Evolutionary conservation across 148 eudicot genomes (phyloP), one percentile per base, ranked within the genome.

Genomic region (Nepenthes mirabilis): DNA sequence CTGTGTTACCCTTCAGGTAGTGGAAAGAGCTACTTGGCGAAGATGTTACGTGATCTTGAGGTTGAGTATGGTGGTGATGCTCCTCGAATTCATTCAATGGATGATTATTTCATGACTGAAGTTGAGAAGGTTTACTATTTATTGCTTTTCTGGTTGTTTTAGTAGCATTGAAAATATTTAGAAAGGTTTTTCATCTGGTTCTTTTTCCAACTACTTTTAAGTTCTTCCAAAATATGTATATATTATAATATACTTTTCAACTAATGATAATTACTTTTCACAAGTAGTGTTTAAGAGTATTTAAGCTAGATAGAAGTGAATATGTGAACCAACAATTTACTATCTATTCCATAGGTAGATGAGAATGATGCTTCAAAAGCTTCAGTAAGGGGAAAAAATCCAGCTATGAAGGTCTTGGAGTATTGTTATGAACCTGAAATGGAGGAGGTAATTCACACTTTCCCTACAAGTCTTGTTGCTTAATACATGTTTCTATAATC

Each of bases 351-450:
- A 55, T 73, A 93, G 98, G 80, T 80, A 56, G 96, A 86, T 61
- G 91, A 80, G 68, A 80, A 66, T 64, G 96, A 86, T 37, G 63
- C 70, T 70, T 77, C 84, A 59, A 87, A 80, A 62, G 66, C 86
- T 48, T 75, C 83, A 36, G 62, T 47, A 14, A 78, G 95, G 71
- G 83, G 88, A 67, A 88, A 82, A 70, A 93, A 84, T 74, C 68
- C 74, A 68, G 74, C 63, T 59, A 67, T 53, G 62, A 93, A 83
- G 85, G 99, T 93, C 63, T 70, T 93, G 73, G 99, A 93, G 77
- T 93, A 82, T 70, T 86, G 96, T 75, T 93, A 89, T 68, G 99
- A 93, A 79, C 95, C 99, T 75, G 99, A 93, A 68, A 89, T 93
- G 99, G 96, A 86, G 75, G 96, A 89, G 99, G 99, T 93, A 75